These are phyloP conservation scores for Colletotrichum eleusines DNA, from an alignment of 2,329 filamentous ascomycete species.

Conservation along the genomic window DNA sequence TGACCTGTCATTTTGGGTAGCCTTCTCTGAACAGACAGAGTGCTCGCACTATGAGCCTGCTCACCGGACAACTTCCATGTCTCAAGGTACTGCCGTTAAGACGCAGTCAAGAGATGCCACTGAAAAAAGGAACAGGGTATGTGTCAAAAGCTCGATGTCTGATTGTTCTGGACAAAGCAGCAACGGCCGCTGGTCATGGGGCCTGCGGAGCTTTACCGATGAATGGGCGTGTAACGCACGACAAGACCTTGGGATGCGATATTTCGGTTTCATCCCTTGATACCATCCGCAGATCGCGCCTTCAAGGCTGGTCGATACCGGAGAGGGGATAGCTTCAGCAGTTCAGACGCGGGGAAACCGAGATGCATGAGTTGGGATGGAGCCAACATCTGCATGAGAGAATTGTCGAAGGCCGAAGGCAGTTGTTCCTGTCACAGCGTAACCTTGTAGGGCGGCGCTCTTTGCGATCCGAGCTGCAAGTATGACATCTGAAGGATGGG, in stretches of 20 bases:
- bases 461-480: slow-evolving; percentile 18
- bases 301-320: not conserved
- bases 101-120: not conserved
- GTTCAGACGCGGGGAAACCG: slow-evolving; percentile 4
- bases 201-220: not conserved
- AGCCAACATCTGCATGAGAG: not conserved
- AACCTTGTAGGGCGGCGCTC: slow-evolving; percentile 5
- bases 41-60: not conserved
- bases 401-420: not conserved
- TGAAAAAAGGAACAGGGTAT: not conserved
- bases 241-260: not conserved
- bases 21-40: not conserved
- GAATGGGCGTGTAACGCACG: not conserved
- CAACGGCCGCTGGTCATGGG: not conserved
- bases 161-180: not conserved
- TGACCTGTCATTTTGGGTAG: not conserved
- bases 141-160: not conserved
- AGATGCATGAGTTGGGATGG: not conserved
- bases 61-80: not conserved
- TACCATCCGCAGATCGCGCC: not conserved
- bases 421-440: slow-evolving; percentile 21
- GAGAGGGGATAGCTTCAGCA: not conserved
- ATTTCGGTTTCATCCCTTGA: not conserved
- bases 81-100: not conserved
- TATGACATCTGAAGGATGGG: slow-evolving; percentile 14